Conservation (phyloP, 192 early-diverging fungal genomes). For the Anaeromyces robustus region DNA sequence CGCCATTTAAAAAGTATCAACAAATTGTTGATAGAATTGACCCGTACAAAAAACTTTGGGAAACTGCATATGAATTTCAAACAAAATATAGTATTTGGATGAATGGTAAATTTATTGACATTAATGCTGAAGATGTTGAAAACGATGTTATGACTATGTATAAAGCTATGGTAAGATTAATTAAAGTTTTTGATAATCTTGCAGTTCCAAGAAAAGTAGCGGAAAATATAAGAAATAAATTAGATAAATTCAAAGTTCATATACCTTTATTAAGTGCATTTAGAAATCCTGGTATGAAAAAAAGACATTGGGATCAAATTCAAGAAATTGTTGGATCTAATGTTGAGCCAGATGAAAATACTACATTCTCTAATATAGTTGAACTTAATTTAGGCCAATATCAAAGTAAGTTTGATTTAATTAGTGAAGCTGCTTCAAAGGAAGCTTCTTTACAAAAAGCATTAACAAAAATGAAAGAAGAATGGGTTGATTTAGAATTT, state of each 20-base stretch:
- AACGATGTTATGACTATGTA: not conserved
- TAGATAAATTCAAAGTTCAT: not conserved
- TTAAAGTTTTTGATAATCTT: not conserved
- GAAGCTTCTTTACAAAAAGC: conserved; percentile 38
- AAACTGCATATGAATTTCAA: conserved; percentile 32
- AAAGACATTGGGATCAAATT: not conserved
- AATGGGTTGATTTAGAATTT: conserved; percentile 1
- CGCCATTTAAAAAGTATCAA: conserved; percentile 26
- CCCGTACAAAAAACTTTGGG: conserved; percentile 44
- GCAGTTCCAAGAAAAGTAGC: not conserved
- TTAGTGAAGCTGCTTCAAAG: conserved; percentile 38
- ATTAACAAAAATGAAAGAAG: conserved; percentile 11
- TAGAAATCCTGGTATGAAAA: not conserved
- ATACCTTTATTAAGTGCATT: not conserved
- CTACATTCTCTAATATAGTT: not conserved
- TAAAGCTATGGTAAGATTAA: not conserved
- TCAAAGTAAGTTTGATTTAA: conserved; percentile 30
- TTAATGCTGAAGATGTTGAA: not conserved
- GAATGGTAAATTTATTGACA: not conserved
- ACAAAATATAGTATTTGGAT: conserved; percentile 12
- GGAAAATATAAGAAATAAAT: not conserved
- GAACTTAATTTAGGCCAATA: conserved; percentile 12
- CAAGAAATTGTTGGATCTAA: not conserved
- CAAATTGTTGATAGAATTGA: conserved; percentile 32
- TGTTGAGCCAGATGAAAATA: not conserved